phyloP scores from a whole-genome alignment of 768 basidiomycete species.

The Lactarius psammicola region DNA sequence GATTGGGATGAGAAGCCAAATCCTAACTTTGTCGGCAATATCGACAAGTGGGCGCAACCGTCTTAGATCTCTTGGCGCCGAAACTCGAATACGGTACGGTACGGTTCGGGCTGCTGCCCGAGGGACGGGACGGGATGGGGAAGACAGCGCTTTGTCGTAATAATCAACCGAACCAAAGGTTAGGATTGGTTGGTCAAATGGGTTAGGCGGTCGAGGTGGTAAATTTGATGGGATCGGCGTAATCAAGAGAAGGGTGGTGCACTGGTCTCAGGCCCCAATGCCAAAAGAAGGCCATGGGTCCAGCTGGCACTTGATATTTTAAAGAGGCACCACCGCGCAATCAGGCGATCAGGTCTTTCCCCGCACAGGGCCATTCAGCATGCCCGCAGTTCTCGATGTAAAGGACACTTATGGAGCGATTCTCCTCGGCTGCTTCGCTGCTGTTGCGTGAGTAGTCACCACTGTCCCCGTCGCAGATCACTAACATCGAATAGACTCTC shows the following conservation, averaged over 20 bases:
- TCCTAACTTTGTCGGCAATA: background rate
- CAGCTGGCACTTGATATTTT: background rate
- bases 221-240: background rate
- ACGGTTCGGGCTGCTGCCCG: too few relatives aligned
- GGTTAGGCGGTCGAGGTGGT: background rate
- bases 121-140: background rate
- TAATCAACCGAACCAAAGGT: background rate
- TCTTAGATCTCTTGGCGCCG: background rate
- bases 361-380: background rate
- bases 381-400: slow-evolving; percentile 25
- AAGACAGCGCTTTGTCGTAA: background rate
- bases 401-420: slow-evolving; percentile 16
- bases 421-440: slow-evolving; percentile 22
- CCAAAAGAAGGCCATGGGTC: background rate
- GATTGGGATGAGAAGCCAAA: background rate
- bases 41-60: background rate
- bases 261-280: background rate
- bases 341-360: background rate
- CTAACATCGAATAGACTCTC: slow-evolving; percentile 19
- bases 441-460: slow-evolving; percentile 17
- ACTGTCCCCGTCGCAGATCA: background rate
- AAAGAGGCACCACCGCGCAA: background rate
- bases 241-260: background rate
- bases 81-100: background rate
- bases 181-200: background rate